Conservation (phyloP, 148 eudicot genomes). For the Rhododendron molle region DNA sequence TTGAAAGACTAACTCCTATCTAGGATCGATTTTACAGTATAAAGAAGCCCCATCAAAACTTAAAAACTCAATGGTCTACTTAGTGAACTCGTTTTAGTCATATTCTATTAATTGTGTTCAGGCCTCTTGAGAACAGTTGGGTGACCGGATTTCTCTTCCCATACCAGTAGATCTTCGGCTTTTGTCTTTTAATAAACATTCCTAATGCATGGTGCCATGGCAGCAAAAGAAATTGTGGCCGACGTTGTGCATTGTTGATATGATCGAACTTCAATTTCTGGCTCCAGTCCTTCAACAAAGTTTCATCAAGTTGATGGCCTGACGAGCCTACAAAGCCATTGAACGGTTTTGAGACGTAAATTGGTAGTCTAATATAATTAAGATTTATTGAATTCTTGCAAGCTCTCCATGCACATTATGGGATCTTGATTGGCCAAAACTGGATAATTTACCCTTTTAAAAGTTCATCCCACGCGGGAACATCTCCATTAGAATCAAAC, state of each 20-base stretch:
- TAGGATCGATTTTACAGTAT: background rate
- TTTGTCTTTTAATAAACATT: background rate
- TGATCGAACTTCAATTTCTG: background rate
- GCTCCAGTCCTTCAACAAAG: background rate
- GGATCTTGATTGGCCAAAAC: background rate
- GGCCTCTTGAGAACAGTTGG: background rate
- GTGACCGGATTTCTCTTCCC: background rate
- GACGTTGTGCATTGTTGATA: background rate
- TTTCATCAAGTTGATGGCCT: background rate
- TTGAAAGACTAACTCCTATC: background rate
- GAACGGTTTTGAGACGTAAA: background rate
- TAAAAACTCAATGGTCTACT: background rate
- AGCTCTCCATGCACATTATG: background rate
- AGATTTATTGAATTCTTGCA: background rate
- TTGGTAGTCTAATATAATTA: background rate
- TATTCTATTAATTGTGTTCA: background rate
- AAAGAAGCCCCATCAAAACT: background rate
- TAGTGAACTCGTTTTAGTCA: background rate
- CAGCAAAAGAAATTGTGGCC: background rate
- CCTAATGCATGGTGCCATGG: too few relatives aligned
- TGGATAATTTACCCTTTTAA: background rate
- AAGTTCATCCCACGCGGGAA: background rate
- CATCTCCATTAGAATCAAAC: background rate
- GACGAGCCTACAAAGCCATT: background rate
- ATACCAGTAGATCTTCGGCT: background rate